A percentile compares a stretch with the other conserved stretches of the same genome.
These are phyloP conservation scores for Chrysoporthe puriensis DNA, from an alignment of 2,329 filamentous ascomycete genomes.

Conservation along the genomic window DNA sequence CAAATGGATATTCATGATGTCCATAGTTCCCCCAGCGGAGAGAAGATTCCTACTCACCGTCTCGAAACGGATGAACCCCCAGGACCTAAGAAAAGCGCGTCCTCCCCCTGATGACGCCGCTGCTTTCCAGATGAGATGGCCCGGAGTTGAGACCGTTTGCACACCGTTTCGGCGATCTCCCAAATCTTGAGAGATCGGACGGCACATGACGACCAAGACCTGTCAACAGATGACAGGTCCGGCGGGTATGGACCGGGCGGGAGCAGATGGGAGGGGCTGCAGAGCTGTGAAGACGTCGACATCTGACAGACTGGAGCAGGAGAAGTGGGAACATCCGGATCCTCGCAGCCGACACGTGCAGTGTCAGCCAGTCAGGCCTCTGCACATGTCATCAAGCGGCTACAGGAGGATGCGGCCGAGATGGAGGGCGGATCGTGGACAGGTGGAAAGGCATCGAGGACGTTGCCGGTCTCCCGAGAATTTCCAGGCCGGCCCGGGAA, in stretches of 20 bases:
- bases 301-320: neutral
- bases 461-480: neutral
- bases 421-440: neutral
- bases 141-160: neutral
- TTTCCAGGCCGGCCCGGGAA: neutral
- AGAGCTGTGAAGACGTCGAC: neutral
- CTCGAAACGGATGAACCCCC: neutral
- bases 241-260: too few relatives aligned
- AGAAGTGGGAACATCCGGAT: neutral
- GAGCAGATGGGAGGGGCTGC: neutral
- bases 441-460: neutral
- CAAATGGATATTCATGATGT: neutral
- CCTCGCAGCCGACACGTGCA: neutral
- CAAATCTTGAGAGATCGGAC: neutral
- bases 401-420: neutral
- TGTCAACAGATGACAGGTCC: neutral
- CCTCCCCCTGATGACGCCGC: neutral
- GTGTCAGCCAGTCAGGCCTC: neutral
- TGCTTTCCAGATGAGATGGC: slow-evolving; percentile 1
- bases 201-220: neutral
- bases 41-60: too few relatives aligned
- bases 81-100: neutral
- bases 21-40: neutral
- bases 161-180: neutral
- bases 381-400: neutral